phyloP scores from a whole-genome alignment of 306 rosid species.

The Medicago lupulina region DNA sequence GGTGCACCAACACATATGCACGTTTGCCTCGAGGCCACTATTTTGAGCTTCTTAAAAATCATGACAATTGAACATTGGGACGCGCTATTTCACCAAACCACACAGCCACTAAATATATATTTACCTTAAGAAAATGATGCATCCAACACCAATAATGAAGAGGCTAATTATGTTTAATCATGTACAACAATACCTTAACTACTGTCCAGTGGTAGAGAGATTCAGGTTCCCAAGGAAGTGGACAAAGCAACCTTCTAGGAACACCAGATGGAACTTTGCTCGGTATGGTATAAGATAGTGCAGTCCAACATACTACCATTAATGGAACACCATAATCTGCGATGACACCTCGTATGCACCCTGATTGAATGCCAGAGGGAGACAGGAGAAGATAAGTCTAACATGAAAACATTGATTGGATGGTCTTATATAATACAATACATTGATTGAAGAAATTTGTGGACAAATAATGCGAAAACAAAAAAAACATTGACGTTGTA shows the following conservation, averaged over 20 bases:
- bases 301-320: slow-evolving; percentile 85
- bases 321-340: slow-evolving; percentile 93
- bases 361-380: slow-evolving; percentile 47
- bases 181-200: slow-evolving; percentile 53
- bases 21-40: too few species aligned
- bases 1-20: too few species aligned
- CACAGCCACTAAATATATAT: too few species aligned
- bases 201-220: slow-evolving; percentile 87
- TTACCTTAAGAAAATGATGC: too few species aligned
- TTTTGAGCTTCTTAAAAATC: too few species aligned
- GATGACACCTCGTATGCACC: slow-evolving; percentile 65
- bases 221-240: slow-evolving; percentile 75
- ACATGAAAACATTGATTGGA: neutral
- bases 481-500: neutral
- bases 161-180: neutral
- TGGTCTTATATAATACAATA: slow-evolving; percentile 1
- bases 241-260: slow-evolving; percentile 80
- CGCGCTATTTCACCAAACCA: too few species aligned
- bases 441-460: too few species aligned
- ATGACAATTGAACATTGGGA: too few species aligned
- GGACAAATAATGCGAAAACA: neutral
- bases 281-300: slow-evolving; percentile 64
- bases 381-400: slow-evolving; percentile 22
- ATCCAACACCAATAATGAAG: too few species aligned
- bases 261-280: slow-evolving; percentile 64